Conservation (phyloP, 257 asterid species). For the Haberlea rhodopensis region DNA sequence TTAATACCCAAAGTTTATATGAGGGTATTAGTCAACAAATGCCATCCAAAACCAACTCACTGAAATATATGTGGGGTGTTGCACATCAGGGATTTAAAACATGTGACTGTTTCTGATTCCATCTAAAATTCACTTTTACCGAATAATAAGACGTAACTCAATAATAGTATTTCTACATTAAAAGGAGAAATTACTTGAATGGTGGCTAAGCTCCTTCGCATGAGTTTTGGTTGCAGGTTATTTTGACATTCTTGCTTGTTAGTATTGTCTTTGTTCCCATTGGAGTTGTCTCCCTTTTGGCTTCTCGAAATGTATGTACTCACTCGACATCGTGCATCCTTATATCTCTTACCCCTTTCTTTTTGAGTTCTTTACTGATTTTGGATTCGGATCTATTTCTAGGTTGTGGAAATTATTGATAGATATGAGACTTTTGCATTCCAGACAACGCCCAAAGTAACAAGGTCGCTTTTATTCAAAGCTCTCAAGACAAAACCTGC, state of each 20-base stretch:
- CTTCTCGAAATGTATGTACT: slow-evolving; percentile 56
- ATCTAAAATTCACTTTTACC: too few relatives aligned
- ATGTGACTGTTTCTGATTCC: too few relatives aligned
- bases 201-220: slow-evolving; percentile 14
- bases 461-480: slow-evolving; percentile 46
- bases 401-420: slow-evolving; percentile 64
- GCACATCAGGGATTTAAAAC: too few relatives aligned
- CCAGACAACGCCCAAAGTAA: slow-evolving; percentile 34
- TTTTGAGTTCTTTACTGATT: slow-evolving; percentile 26
- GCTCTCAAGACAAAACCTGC: slow-evolving; percentile 45
- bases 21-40: too few relatives aligned
- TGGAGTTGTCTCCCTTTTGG: slow-evolving; percentile 79
- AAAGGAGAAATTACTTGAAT: background rate
- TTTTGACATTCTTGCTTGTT: slow-evolving; percentile 73
- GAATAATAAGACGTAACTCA: background rate
- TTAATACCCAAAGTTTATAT: too few relatives aligned
- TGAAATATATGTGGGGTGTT: too few relatives aligned
- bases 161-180: too few relatives aligned
- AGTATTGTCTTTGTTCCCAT: slow-evolving; percentile 78
- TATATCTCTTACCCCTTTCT: background rate
- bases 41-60: too few relatives aligned
- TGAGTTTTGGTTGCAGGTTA: slow-evolving; percentile 55
- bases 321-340: slow-evolving; percentile 1
- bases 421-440: slow-evolving; percentile 51
- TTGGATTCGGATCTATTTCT: slow-evolving; percentile 11